phyloP scores from a whole-genome alignment of 805 yeast genomes.

The Kregervanrija delftensis region DNA sequence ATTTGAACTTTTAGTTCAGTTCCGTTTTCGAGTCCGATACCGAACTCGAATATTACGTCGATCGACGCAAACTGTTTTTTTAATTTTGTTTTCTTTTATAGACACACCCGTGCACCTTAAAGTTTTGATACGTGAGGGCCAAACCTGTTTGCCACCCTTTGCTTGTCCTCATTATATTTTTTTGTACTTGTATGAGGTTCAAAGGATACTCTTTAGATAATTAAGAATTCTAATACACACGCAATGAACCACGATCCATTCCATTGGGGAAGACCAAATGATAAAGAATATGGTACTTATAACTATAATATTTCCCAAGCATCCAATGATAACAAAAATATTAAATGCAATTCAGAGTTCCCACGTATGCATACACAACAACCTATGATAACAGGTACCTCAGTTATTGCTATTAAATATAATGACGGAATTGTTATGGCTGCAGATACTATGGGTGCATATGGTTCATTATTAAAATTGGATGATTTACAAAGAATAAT shows the following conservation, averaged over 20 bases:
- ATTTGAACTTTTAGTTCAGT: background rate
- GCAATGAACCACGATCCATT: slow-evolving; percentile 91
- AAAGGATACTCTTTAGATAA: too few relatives aligned
- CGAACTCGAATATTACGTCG: too few relatives aligned
- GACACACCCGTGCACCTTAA: too few relatives aligned
- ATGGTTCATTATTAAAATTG: slow-evolving; percentile 88
- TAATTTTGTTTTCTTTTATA: too few relatives aligned
- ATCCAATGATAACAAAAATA: slow-evolving; percentile 17
- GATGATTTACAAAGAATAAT: slow-evolving; percentile 78
- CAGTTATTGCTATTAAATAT: slow-evolving; percentile 87
- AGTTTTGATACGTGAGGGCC: too few relatives aligned
- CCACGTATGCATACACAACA: slow-evolving; percentile 86
- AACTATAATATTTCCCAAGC: slow-evolving; percentile 70
- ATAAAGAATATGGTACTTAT: slow-evolving; percentile 75
- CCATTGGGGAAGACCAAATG: slow-evolving; percentile 92
- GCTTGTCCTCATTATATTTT: too few relatives aligned
- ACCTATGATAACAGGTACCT: slow-evolving; percentile 95
- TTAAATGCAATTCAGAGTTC: slow-evolving; percentile 28
- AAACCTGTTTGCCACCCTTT: too few relatives aligned
- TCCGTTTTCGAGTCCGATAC: slow-evolving; percentile 9
- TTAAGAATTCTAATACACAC: background rate
- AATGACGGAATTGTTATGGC: slow-evolving; percentile 88
- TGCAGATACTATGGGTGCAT: slow-evolving; percentile 89
- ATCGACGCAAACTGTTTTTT: too few relatives aligned
- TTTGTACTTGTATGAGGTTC: too few relatives aligned